Evolutionary conservation across 2,329 filamentous ascomycete species (phyloP).

Genomic region (Exophiala bonariae): DNA sequence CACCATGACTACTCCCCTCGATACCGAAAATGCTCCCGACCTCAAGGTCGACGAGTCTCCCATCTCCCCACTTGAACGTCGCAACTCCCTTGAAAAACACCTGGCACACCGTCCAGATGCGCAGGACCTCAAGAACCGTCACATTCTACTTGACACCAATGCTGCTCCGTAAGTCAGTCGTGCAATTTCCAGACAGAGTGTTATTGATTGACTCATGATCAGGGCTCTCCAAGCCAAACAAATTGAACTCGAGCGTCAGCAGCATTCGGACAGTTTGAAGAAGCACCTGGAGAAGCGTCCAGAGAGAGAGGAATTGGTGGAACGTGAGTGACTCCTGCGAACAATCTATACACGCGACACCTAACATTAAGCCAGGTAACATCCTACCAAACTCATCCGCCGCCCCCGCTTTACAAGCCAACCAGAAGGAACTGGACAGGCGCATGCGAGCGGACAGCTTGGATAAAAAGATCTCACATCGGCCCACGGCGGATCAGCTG

Average conservation of each 20-base stretch:
- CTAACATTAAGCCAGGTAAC: conserved; percentile 60
- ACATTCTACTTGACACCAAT: conserved; percentile 67
- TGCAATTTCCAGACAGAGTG: background rate
- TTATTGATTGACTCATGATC: conserved; percentile 3
- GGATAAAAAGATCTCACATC: conserved; percentile 79
- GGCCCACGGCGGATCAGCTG: conserved; percentile 74
- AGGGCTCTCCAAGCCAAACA: conserved; percentile 63
- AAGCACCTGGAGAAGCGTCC: conserved; percentile 64
- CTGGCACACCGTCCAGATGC: conserved; percentile 67
- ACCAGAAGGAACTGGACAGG: conserved; percentile 81
- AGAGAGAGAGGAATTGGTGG: conserved; percentile 73
- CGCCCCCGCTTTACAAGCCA: conserved; percentile 75
- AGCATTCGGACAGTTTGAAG: conserved; percentile 62
- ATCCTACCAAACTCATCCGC: conserved; percentile 79
- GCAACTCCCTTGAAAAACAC: conserved; percentile 71
- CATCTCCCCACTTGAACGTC: conserved; percentile 57
- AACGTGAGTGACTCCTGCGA: conserved; percentile 58
- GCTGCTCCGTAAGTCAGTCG: conserved; percentile 59
- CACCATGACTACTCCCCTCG: conserved; percentile 23
- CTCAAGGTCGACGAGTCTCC: conserved; percentile 56
- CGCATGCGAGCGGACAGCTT: conserved; percentile 85
- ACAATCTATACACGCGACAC: conserved; percentile 16
- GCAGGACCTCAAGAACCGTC: conserved; percentile 66
- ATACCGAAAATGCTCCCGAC: conserved; percentile 24
- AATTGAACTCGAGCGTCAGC: conserved; percentile 65